Evolutionary conservation across 305 asterid genomes (phyloP), one percentile per base, ranked within the genome.

Genomic region (Petunia hybrid): DNA sequence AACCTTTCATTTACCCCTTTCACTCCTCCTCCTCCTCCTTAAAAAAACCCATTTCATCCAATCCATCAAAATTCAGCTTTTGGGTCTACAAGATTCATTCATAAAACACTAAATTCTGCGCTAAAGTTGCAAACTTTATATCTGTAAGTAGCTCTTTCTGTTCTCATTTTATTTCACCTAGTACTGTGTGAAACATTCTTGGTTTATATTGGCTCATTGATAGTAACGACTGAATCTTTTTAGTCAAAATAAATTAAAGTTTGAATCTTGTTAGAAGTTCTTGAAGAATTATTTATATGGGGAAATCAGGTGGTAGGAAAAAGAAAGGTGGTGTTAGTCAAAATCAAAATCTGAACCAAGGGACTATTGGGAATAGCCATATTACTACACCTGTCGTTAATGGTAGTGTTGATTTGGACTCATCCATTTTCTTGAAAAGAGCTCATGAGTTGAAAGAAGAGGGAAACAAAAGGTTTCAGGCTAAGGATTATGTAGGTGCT

Each of bases 401-500:
- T 80, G 98, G 97, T 31, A 91, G 89, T 73, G 89, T 88, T 65
- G 88, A 87, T 80, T 75, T 91, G 84, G 93, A 91, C 83, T 80
- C 95, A 6, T 87, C 98, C 8, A 76, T 90, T 86, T 84, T 93
- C 84, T 77, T 91, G 90, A 91, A 89, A 89, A 89, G 87, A 86
- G 98, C 98, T 48, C 91, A 91, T 65, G 99, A 94, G 87, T 93
- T 94, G 69, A 96, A 96, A 78, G 98, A 96, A 87, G 99, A 96
- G 78, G 99, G 99, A 2, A 96, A 96, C 91, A 87, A 82, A 67
- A 89, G 87, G 89, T 96, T 93, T 84, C 98, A 90, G 91, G 90
- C 88, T 13, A 92, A 93, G 84, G 98, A 93, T 80, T 96, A 87
- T 60, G 87, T 68, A 8, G 98, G 90, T 80, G 98, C 98, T 6